Base-by-base conservation (phyloP, 2,329 filamentous ascomycete genomes). In the Grosmannia serpens region DNA sequence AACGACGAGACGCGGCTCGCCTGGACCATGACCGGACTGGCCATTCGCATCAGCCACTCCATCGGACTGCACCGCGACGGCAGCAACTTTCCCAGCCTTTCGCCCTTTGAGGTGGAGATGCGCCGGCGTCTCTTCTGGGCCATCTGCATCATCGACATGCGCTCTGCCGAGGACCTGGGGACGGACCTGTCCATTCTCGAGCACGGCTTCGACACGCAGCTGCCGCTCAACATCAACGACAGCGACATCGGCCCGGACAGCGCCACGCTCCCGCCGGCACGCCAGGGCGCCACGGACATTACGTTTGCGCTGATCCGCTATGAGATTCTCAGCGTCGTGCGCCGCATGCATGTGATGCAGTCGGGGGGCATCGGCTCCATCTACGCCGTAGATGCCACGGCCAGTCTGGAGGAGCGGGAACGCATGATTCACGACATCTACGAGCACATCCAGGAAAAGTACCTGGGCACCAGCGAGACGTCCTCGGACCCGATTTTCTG, bases 41-140 rank as follows among this genome's bases (percentile, higher is more conserved):
- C 77, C 4, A 73, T 81, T n/a, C 76, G 83, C 7, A 79, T 86
- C 46, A 81, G 76, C 4, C 81, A 83, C 63, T 77, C 79, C 2
- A 75, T 85, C 63, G 83, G 83, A 1, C 71, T 86, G 2, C 83
- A 86, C 64, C 75, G 80, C 6, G 82, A 85, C 56, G 75, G 75
- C 13, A 70, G 71, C 4, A 68, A 74, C 52, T 74, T 84, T 44
- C 31, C 50, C 11, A 74, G 74, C 1, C 70, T 86, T 5, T 73
- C 76, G 0, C 77, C 80, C 0, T 84, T 81, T 59, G 82, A 86
- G 58, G 75, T 76, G 1, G 82, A 86, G 65, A 78, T 85, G 68
- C 74, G 83, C 44, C 74, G 83, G 26, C 74, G 84, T 2, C 66
- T 85, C 0, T 86, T 83, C 79, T 85, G 80, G 75, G 73, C 77